Evolutionary conservation across 768 basidiomycete genomes (phyloP).

Genomic region (Kwoniella newhampshirensis): DNA sequence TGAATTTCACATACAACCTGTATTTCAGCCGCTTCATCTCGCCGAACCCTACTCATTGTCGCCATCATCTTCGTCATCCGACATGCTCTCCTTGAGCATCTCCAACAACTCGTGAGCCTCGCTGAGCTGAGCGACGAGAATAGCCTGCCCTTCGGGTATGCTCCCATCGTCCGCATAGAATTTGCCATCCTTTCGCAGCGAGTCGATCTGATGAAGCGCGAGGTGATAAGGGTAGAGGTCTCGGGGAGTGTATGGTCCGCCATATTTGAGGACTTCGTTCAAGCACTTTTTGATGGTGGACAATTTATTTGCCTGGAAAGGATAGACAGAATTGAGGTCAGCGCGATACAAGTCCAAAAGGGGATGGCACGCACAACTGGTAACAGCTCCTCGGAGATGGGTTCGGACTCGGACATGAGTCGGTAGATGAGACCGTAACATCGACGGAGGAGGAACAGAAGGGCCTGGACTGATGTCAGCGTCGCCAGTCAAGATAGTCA

Average conservation of each 20-base stretch:
- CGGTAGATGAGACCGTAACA: constrained; percentile 96
- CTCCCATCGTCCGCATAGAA: constrained; percentile 83
- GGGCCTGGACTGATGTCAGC: constrained; percentile 61
- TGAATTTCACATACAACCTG: constrained; percentile 1
- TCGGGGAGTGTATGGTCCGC: constrained; percentile 84
- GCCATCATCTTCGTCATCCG: constrained; percentile 48
- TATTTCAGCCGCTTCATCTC: background rate
- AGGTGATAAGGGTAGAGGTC: constrained; percentile 96
- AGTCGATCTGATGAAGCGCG: constrained; percentile 91
- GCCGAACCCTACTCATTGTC: constrained; percentile 15
- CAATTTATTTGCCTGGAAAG: constrained; percentile 80
- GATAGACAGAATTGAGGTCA: background rate
- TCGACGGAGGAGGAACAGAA: constrained; percentile 85
- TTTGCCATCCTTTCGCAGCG: constrained; percentile 86
- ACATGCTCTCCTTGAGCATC: constrained; percentile 65
- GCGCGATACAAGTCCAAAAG: background rate
- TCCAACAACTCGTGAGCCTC: constrained; percentile 95
- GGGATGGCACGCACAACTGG: constrained; percentile 67
- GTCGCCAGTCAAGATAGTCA: background rate
- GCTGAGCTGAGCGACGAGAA: constrained; percentile 90
- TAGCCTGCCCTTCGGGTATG: constrained; percentile 94
- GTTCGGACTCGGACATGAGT: constrained; percentile 89
- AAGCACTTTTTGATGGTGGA: constrained; percentile 95
- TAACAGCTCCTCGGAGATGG: constrained; percentile 97
- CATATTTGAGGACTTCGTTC: constrained; percentile 92